These are phyloP conservation scores for Fusarium virguliforme DNA, from an alignment of 2,329 filamentous ascomycete genomes.

Conservation along the genomic window DNA sequence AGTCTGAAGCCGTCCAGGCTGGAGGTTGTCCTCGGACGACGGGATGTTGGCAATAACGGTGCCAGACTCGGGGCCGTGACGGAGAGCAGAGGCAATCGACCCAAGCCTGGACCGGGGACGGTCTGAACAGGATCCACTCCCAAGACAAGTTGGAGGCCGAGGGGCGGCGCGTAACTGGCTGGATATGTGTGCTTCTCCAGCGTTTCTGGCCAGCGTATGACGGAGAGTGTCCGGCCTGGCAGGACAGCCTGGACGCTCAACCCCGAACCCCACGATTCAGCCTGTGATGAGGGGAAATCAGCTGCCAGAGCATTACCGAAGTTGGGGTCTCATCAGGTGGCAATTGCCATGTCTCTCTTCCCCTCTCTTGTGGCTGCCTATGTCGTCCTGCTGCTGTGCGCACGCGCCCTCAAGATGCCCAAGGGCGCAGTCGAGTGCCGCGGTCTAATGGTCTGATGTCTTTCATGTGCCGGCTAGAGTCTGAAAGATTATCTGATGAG, in stretches of 20 bases:
- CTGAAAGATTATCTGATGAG: constrained; percentile 23
- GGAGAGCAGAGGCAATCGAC: constrained; percentile 39
- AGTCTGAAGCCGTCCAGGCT: constrained; percentile 22
- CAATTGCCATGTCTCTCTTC: constrained; percentile 20
- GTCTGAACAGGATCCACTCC: constrained; percentile 44
- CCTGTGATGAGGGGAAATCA: constrained; percentile 36
- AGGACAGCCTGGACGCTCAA: constrained; percentile 20
- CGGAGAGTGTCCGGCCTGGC: constrained; percentile 35
- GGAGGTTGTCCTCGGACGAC: constrained; percentile 48
- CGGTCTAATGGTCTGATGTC: constrained; percentile 27
- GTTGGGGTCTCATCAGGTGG: constrained; percentile 32
- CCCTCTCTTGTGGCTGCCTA: constrained; percentile 20
- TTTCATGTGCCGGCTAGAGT: constrained; percentile 36
- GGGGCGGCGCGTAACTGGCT: constrained; percentile 44
- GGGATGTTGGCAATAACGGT: constrained; percentile 48
- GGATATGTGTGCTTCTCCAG: constrained; percentile 26
- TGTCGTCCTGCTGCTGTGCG: constrained; percentile 13
- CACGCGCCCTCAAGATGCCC: constrained; percentile 13
- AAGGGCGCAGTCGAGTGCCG: constrained; percentile 27
- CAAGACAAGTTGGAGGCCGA: constrained; percentile 37
- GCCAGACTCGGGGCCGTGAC: constrained; percentile 40
- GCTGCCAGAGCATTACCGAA: background rate
- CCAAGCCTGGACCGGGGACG: constrained; percentile 43
- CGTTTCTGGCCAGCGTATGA: constrained; percentile 23
- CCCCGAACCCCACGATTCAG: constrained; percentile 33